Conservation (phyloP, 2,329 filamentous ascomycete species). For the Apiospora phragmitis region DNA sequence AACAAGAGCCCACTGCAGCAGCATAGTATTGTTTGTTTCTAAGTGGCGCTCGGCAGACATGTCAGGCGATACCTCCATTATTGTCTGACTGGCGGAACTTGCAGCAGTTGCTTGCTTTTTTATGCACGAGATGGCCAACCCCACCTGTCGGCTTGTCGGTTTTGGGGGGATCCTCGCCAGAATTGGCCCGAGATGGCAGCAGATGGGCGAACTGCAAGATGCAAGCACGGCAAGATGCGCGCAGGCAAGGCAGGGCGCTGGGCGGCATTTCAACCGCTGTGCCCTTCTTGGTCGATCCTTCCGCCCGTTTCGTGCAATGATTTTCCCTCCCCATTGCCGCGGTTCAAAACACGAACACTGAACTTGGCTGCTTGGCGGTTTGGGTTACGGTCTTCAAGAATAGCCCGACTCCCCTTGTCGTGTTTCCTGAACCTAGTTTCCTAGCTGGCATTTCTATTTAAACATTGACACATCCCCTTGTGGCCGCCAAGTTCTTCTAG, state of each 20-base stretch:
- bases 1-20: neutral
- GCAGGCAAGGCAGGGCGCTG: neutral
- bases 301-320: neutral
- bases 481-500: slow-evolving; percentile 3
- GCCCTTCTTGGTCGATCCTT: neutral
- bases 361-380: neutral
- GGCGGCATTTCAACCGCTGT: neutral
- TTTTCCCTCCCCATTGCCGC: neutral
- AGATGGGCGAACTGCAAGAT: neutral
- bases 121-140: neutral
- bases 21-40: neutral
- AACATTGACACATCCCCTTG: slow-evolving; percentile 6
- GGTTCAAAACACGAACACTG: neutral
- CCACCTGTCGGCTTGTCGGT: neutral
- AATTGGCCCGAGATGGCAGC: neutral
- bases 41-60: neutral
- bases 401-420: neutral
- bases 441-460: neutral
- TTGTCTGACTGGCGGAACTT: neutral
- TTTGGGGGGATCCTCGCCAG: neutral
- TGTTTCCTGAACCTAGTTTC: neutral
- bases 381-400: neutral
- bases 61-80: neutral
- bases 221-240: neutral
- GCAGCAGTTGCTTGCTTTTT: neutral